Base-by-base conservation (phyloP, 768 basidiomycete genomes). In the Tulasnella sp. region DNA sequence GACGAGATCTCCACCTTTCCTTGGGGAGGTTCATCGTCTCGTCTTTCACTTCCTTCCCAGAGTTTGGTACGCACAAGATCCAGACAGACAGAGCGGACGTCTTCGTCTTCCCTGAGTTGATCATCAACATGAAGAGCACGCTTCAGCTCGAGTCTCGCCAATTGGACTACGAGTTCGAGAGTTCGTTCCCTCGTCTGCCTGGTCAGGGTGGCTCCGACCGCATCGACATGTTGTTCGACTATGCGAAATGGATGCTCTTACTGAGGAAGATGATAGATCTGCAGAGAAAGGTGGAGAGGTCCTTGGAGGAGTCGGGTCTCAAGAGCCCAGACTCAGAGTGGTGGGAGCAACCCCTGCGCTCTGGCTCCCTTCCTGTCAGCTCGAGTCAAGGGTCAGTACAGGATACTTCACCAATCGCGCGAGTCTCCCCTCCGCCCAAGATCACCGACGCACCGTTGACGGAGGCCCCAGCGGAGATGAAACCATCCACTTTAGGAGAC, bases 171-270 rank as follows among this genome's bases (percentile, higher is more conserved):
- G 58, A 63, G 23, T 65, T 63, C 56, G 47, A 58, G n/a, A 63
- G 63, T 48, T 60, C 63, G 13, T 65, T 63, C 51, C 63, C 58
- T 21, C 30, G 24, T 32, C 58, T 41, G 9, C 47, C 34, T 15
- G 24, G 42, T 9, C 76, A 60, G 78, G 77, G 24, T 73, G 74
- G 70, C 73, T 75, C 64, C 78, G 80, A 51, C 75, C 85, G 88
- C 64, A 88, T 92, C 56, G 90, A 85, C 70, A 88, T 92, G 70
- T 85, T 87, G 3, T 75, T 92, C 64, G 91, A 92, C 72, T 81
- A 89, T 67, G 78, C 84, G 0, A 73, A 90, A 1, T 90, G 90
- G 67, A 80, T 86, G 8, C 89, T 87, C 86, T 78, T 91, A 47
- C 87, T 85, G 1, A 70, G 84, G 23, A 76, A 89, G 42, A 80